Evolutionary conservation across 2,329 filamentous ascomycete genomes (phyloP), one percentile per base, ranked within the genome.

Genomic region (Penicillium sp.): DNA sequence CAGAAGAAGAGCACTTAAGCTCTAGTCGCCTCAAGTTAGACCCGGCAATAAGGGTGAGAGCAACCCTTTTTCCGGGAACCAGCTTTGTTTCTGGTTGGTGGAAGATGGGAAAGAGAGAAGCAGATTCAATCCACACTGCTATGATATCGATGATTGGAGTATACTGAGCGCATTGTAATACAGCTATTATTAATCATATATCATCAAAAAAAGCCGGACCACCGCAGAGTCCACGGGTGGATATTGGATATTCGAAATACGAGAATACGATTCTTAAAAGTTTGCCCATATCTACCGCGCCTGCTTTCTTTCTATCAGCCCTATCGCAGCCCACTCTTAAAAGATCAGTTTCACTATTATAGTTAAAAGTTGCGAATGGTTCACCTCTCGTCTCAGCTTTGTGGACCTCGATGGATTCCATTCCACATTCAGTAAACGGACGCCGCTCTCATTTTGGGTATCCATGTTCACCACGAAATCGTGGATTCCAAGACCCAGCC

Each of bases 1-100:
- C 73, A 66, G 27, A 76, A 77, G 69, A 76, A 76, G 66, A 68
- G 68, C 55, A 64, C 65, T 36, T 74, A 58, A 66, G 20, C 23
- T 40, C 36, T 27, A 21, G 13, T 44, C 24, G 20, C 8, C 21
- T 37, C 26, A 43, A 51, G 32, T 37, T 29, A n/a, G 18, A 20
- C 18, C 23, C 21, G 23, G 15, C 30, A 12, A 30, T 6, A 29
- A 45, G 27, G 37, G n/a, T 20, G 10, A 10, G 17, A 13, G 24
- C 26, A 18, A 21, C 23, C n/a, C 27, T 26, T 20, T 29, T 23
- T 17, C 29, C 7, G 24, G 12, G n/a, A 26, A 21, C 3, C 8
- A 13, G 13, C 21, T 41, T 12, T 7, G 9, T 20, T 42, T 4
- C 15, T 29, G 9, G 7, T 30, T 13, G n/a, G 20, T 18, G 12